Percentiles rank a stretch among this genome's conserved stretches.
Conservation (phyloP, 2,329 filamentous ascomycete genomes). For the Setomelanomma holmii region DNA sequence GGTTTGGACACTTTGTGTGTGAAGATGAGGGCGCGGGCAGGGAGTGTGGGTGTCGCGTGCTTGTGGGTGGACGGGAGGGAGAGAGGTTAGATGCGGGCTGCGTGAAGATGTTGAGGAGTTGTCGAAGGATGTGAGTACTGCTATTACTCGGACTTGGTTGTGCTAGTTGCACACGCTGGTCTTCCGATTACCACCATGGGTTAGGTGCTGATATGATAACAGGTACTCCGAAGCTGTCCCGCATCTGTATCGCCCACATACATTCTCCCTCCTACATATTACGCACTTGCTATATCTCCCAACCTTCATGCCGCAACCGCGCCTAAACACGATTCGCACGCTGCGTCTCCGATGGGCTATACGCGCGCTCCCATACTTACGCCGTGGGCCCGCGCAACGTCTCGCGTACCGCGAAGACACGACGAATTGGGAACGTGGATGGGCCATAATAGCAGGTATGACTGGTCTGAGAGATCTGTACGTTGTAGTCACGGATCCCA, state of each 20-base stretch:
- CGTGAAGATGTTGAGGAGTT: constrained; percentile 28
- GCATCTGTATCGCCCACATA: constrained; percentile 37
- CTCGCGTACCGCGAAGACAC: constrained; percentile 46
- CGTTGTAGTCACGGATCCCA: constrained; percentile 39
- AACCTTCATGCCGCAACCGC: constrained; percentile 29
- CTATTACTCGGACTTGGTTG: neutral
- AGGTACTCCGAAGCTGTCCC: constrained; percentile 43
- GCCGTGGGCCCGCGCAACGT: constrained; percentile 25
- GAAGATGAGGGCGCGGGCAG: constrained; percentile 14
- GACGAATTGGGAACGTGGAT: constrained; percentile 40
- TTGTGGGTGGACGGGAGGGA: constrained; percentile 34
- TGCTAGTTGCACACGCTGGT: neutral
- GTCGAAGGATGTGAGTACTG: constrained; percentile 37
- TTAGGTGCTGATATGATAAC: neutral
- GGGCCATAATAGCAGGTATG: constrained; percentile 38
- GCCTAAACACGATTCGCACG: constrained; percentile 35
- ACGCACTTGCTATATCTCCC: constrained; percentile 45
- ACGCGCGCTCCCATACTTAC: constrained; percentile 42
- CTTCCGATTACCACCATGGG: no score
- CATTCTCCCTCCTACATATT: constrained; percentile 43
- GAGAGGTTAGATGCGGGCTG: constrained; percentile 16
- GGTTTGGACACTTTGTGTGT: constrained; percentile 44
- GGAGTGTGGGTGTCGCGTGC: constrained; percentile 38
- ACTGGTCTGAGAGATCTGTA: constrained; percentile 30
- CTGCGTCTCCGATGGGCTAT: constrained; percentile 43